A percentile compares a stretch with the other conserved stretches of the same genome.
These are phyloP conservation scores for Xanthoconium stramineum DNA, from an alignment of 768 basidiomycete species.

Conservation along the genomic window DNA sequence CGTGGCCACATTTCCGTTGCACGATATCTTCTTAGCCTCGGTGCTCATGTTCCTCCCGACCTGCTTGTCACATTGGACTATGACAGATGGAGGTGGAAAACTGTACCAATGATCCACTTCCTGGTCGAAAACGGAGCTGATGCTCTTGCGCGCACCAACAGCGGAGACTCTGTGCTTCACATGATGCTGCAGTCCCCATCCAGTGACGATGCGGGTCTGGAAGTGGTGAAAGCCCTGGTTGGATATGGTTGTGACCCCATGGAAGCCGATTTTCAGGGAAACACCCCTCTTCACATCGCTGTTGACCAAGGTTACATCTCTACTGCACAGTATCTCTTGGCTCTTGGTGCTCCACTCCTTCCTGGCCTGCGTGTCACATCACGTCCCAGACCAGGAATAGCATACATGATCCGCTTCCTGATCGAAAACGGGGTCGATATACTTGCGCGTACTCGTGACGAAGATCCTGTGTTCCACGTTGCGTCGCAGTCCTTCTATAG, in stretches of 20 bases:
- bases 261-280: not conserved
- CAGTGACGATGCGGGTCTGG: no score
- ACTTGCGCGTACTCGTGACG: not conserved
- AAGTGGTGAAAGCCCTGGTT: not conserved
- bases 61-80: not conserved
- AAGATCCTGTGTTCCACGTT: not conserved
- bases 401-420: not conserved
- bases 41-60: not conserved
- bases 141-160: not conserved
- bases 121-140: not conserved
- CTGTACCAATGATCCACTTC: not conserved
- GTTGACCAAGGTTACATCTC: not conserved
- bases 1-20: not conserved
- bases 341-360: not conserved
- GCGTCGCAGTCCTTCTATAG: not conserved
- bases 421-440: not conserved
- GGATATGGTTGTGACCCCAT: not conserved
- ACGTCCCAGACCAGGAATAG: not conserved
- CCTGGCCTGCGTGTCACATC: not conserved
- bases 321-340: not conserved
- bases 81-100: not conserved
- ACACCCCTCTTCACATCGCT: not conserved
- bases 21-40: not conserved
- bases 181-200: not conserved
- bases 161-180: not conserved